Base-by-base conservation (phyloP, 2,329 filamentous ascomycete genomes). In the Cladosporium austrohemisphaericum region DNA sequence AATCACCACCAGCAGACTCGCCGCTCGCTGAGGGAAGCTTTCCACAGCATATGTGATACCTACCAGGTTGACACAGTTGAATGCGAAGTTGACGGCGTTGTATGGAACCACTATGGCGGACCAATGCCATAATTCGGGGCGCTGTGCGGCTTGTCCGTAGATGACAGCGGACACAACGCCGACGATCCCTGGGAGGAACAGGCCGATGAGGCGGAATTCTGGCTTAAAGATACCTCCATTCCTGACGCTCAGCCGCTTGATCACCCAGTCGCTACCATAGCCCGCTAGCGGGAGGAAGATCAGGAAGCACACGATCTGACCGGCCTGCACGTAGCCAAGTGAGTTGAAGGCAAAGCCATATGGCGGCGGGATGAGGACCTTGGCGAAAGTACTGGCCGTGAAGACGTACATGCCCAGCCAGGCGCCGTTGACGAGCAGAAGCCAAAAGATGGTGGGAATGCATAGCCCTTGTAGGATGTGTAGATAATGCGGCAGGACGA, bases 31-130 rank as follows among this genome's bases (percentile, higher is more conserved):
- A 0, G 71, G 71, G 49, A 73, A 74, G 3, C 65, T 64, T 43
- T 74, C 71, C 3, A 76, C 63, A 2, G 70, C 53, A 46, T 71
- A 72, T 0, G 69, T 71, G 47, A 73, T 71, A 0, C 65, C 68
- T 3, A 69, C 67, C 40, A 72, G 71, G 50, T 73, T 74, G 10
- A 65, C 66, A 1, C 69, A 65, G 13, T 69, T 56, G 35, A 70
- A 69, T 25, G 57, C 55, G 40, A 70, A 70, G 36, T 67, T 65
- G 52, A 66, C 65, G 2, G 54, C 62, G 2, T 55, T 52, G 31
- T 58, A 58, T n/a, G 54, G 49, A 18, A 61, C 65, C 0, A 67
- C 66, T 43, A 66, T 58, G 11, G 57, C 50, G 41, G 67, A 67
- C 66, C 66, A 69, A 52, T 68, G 64, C 40, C 60, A 68, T 1